Evolutionary conservation across 1,284 basidiomycete species (phyloP).

Genomic region (Phlebopus sp.): DNA sequence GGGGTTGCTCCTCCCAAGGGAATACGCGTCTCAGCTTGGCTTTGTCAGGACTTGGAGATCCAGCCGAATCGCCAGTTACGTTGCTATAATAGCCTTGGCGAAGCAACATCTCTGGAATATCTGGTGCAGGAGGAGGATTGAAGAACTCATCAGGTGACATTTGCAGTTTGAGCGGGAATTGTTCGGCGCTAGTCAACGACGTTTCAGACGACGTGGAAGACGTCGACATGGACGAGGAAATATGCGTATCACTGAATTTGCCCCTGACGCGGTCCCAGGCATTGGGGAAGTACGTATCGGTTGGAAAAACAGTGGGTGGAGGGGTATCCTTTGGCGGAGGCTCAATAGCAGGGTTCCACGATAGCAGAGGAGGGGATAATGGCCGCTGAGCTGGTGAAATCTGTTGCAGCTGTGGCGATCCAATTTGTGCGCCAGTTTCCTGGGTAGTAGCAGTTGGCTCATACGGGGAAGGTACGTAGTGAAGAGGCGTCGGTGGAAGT

Average conservation of each 20-base stretch:
- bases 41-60: constrained; percentile 61
- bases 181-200: constrained; percentile 24
- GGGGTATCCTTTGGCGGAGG: constrained; percentile 66
- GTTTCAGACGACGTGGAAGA: constrained; percentile 26
- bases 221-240: constrained; percentile 14
- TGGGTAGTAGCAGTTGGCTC: constrained; percentile 15
- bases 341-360: constrained; percentile 69
- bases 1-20: constrained; percentile 84
- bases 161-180: constrained; percentile 27
- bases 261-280: constrained; percentile 62
- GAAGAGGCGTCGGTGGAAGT: constrained; percentile 31
- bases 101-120: constrained; percentile 59
- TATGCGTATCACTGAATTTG: constrained; percentile 38
- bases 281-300: constrained; percentile 70
- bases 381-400: constrained; percentile 31
- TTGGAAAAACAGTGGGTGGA: constrained; percentile 52
- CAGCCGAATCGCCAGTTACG: constrained; percentile 43
- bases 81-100: constrained; percentile 63
- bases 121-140: constrained; percentile 50
- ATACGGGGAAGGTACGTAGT: constrained; percentile 15
- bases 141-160: constrained; percentile 51
- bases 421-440: constrained; percentile 22
- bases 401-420: constrained; percentile 1
- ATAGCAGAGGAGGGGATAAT: constrained; percentile 59
- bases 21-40: constrained; percentile 80